Evolutionary conservation across 805 yeast species (phyloP).

Genomic region (Maudiozyma barnettii): DNA sequence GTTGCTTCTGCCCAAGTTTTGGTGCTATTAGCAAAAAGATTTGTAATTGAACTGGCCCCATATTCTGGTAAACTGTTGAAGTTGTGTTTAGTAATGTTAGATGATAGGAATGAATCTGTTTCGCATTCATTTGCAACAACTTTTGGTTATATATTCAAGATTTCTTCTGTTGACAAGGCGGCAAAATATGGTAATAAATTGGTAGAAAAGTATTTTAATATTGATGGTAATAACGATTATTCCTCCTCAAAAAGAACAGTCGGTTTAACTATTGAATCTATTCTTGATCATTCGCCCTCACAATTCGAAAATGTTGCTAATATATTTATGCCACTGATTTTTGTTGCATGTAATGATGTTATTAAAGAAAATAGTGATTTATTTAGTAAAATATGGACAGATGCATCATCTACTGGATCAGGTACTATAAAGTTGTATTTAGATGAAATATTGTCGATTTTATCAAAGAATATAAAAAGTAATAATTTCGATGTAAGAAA

Average conservation of each 20-base stretch:
- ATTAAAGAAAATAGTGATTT: conserved; percentile 35
- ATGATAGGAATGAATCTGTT: conserved; percentile 64
- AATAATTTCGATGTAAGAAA: conserved; percentile 56
- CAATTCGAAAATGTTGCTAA: conserved; percentile 52
- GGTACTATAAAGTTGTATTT: conserved; percentile 63
- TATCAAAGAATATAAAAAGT: conserved; percentile 43
- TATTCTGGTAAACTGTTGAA: conserved; percentile 57
- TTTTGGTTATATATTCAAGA: conserved; percentile 66
- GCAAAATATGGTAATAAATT: conserved; percentile 46
- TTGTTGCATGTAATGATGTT: conserved; percentile 64
- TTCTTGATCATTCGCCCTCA: conserved; percentile 60
- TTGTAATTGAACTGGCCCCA: conserved; percentile 35
- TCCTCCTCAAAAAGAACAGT: conserved; percentile 36
- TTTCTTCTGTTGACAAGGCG: conserved; percentile 44
- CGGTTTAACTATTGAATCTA: conserved; percentile 53
- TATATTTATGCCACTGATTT: conserved; percentile 68
- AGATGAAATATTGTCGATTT: conserved; percentile 52
- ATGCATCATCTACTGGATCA: conserved; percentile 62
- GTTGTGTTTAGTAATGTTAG: conserved; percentile 47
- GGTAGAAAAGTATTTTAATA: conserved; percentile 47
- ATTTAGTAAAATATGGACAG: conserved; percentile 67
- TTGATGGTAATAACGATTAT: conserved; percentile 30
- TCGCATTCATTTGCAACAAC: conserved; percentile 69
- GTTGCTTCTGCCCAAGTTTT: conserved; percentile 72
- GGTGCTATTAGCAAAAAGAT: conserved; percentile 52